Evolutionary conservation across 306 rosid species (phyloP).

Genomic region (Vigna nakashimae): DNA sequence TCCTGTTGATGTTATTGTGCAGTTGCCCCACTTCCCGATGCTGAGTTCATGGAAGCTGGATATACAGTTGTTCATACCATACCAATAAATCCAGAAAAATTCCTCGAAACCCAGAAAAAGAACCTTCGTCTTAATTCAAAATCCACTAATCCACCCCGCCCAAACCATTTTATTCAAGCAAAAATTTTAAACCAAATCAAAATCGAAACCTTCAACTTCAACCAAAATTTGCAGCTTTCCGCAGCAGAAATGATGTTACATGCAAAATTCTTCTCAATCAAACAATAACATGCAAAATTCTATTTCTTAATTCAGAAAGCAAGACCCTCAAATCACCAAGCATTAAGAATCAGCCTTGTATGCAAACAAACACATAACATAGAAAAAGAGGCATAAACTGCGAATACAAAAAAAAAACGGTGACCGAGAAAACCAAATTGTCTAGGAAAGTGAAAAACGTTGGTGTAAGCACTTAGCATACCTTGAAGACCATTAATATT

Average conservation of each 20-base stretch:
- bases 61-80: neutral
- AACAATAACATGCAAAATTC: constrained; percentile 3
- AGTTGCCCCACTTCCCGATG: neutral
- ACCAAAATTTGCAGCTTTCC: neutral
- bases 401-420: neutral
- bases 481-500: constrained; percentile 30
- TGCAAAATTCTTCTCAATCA: neutral
- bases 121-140: constrained; percentile 19
- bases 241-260: constrained; percentile 4
- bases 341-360: neutral
- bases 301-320: neutral
- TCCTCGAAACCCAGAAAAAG: neutral
- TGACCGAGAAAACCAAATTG: neutral
- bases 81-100: constrained; percentile 3
- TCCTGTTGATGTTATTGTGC: neutral
- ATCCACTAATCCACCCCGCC: neutral
- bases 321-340: constrained; percentile 27
- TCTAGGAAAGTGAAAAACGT: neutral
- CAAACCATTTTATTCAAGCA: neutral
- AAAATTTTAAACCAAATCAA: neutral
- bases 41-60: constrained; percentile 7
- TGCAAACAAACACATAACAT: neutral
- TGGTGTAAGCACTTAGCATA: constrained; percentile 1
- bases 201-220: neutral
- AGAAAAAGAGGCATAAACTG: neutral